Evolutionary conservation across 371 early-diverging fungal species (phyloP), one percentile per base, ranked within the genome.

Genomic region (Actinomortierella ambigua): DNA sequence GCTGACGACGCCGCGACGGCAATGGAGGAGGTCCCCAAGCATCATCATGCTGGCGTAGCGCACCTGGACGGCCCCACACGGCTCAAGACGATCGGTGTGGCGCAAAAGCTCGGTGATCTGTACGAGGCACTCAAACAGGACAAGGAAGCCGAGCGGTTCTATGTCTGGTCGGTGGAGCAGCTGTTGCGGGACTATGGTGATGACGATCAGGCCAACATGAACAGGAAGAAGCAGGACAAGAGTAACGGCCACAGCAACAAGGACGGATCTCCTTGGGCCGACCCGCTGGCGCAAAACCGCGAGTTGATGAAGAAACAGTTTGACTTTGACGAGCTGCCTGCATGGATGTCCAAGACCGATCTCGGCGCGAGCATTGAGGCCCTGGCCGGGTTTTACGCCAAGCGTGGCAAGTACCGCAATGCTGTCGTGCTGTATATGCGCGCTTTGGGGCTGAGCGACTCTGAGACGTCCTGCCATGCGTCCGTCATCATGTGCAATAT

Each of bases 91-190:
- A 69, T 85, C 3, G 87, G 85, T 2, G 77, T 88, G 27, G 85
- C 85, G 3, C 87, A 85, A 57, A 86, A 86, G 44, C 61, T 88
- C 7, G 88, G 87, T 13, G 88, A 88, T 65, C 59, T 88, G 22
- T 65, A 79, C 18, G 71, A 65, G 14, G 52, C 51, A 1, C 64
- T 81, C 59, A 76, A 79, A 18, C 75, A 78, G 29, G 82, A 86
- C 58, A 79, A 82, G 2, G 79, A 84, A 39, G 86, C 87, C 1
- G 88, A 88, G 56, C 71, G 79, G 42, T 88, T 82, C 75, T 88
- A 85, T 64, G 77, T 80, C 0, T 84, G 85, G 85, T 84, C 87
- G 0, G 82, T 88, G 0, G 87, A 86, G 56, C 87, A 85, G 65
- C 55, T 88, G 40, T 42, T 76, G 50, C 59, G 54, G 29, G 60